phyloP scores from a whole-genome alignment of 116 monocot genomes.

The Iris pallida region DNA sequence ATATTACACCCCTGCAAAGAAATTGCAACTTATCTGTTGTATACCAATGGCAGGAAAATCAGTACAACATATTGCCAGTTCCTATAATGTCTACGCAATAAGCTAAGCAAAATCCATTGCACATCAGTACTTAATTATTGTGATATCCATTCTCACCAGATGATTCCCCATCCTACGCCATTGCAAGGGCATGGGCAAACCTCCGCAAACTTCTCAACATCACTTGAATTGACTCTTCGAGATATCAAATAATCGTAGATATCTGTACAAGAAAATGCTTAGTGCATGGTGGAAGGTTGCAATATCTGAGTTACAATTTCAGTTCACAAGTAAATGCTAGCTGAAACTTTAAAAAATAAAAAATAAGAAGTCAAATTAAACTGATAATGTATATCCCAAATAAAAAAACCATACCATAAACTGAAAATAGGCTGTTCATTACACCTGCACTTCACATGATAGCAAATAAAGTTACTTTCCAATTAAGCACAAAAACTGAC shows the following conservation, averaged over 20 bases:
- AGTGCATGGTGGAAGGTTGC: neutral
- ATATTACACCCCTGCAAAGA: too few species aligned
- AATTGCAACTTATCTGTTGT: too few species aligned
- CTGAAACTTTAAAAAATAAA: neutral
- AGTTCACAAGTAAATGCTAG: neutral
- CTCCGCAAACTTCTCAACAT: conserved; percentile 98
- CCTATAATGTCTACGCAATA: too few species aligned
- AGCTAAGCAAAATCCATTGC: too few species aligned
- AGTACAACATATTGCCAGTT: too few species aligned
- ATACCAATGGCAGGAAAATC: too few species aligned
- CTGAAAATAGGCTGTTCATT: conserved; percentile 99
- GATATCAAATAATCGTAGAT: conserved; percentile 98
- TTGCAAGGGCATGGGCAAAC: conserved; percentile 90
- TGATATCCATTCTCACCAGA: conserved; percentile 82
- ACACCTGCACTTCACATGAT: conserved; percentile 58
- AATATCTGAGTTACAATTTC: neutral
- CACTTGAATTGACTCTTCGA: conserved; percentile 89
- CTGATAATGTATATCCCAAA: neutral
- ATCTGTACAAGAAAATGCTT: conserved; percentile 38
- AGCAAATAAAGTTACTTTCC: conserved; percentile 6
- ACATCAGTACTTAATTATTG: too few species aligned
- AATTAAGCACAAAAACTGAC: neutral
- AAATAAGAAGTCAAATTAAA: too few species aligned
- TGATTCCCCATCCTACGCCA: conserved; percentile 86
- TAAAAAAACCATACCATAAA: conserved; percentile 63